Evolutionary conservation across 345 rosid species (phyloP).

Genomic region (Aegle marmelos): DNA sequence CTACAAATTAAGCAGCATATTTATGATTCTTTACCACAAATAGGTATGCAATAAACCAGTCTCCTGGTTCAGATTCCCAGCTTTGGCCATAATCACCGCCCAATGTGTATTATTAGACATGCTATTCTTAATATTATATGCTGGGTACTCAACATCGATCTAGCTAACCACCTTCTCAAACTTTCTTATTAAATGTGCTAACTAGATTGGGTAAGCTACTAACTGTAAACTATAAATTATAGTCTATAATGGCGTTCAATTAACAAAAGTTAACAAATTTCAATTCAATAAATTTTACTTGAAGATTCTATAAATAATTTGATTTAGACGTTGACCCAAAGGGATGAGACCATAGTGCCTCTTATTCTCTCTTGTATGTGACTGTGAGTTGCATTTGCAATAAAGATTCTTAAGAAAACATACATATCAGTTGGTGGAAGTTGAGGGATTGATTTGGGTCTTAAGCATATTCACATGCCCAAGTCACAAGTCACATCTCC

Average conservation of each 20-base stretch:
- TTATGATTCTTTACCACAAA: background rate
- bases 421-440: slow-evolving; percentile 33
- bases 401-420: slow-evolving; percentile 17
- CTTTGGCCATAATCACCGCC: background rate
- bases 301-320: background rate
- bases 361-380: background rate
- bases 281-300: background rate
- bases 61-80: background rate
- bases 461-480: slow-evolving; percentile 29
- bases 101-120: background rate
- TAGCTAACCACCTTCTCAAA: slow-evolving; percentile 19
- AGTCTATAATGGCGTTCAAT: slow-evolving; percentile 24
- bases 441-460: slow-evolving; percentile 31
- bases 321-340: background rate
- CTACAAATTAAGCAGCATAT: too few relatives aligned
- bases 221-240: slow-evolving; percentile 19
- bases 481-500: background rate
- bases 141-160: background rate
- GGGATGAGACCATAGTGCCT: background rate
- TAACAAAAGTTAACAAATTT: background rate
- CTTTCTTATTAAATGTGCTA: slow-evolving; percentile 38
- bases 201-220: slow-evolving; percentile 26
- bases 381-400: slow-evolving; percentile 14
- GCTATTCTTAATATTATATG: background rate
- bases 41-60: background rate